phyloP scores from a whole-genome alignment of 805 yeast species.

The Yueomyces sinensis region DNA sequence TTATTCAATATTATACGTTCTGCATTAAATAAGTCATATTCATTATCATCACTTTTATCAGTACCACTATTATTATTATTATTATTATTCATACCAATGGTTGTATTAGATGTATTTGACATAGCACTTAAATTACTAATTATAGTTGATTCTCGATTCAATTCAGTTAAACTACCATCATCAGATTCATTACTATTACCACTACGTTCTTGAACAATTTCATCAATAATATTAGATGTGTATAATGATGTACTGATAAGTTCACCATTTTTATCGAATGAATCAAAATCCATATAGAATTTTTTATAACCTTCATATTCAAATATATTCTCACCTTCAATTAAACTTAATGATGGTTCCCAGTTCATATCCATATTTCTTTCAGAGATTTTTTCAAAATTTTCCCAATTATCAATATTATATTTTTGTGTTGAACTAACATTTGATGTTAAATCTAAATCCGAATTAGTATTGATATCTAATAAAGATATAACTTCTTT shows the following conservation, averaged over 20 bases:
- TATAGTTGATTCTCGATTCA: not conserved
- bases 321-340: slow-evolving; percentile 18
- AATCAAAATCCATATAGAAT: slow-evolving; percentile 14
- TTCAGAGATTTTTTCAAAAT: slow-evolving; percentile 11
- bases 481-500: not conserved
- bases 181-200: too few relatives aligned
- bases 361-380: slow-evolving; percentile 12
- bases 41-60: not conserved
- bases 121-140: not conserved
- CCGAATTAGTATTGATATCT: not conserved
- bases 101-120: not conserved
- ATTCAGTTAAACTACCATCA: not conserved
- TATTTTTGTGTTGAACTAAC: not conserved
- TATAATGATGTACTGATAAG: slow-evolving; percentile 22
- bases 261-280: slow-evolving; percentile 24
- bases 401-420: slow-evolving; percentile 1
- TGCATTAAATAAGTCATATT: not conserved
- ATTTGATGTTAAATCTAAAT: not conserved
- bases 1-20: slow-evolving; percentile 11
- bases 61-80: not conserved
- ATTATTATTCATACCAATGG: not conserved
- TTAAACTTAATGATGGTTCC: slow-evolving; percentile 15
- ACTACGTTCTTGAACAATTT: slow-evolving; percentile 2
- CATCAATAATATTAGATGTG: slow-evolving; percentile 8
- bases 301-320: slow-evolving; percentile 22